Evolutionary conservation across 257 asterid genomes (phyloP).

Genomic region (Mentha longifolia): DNA sequence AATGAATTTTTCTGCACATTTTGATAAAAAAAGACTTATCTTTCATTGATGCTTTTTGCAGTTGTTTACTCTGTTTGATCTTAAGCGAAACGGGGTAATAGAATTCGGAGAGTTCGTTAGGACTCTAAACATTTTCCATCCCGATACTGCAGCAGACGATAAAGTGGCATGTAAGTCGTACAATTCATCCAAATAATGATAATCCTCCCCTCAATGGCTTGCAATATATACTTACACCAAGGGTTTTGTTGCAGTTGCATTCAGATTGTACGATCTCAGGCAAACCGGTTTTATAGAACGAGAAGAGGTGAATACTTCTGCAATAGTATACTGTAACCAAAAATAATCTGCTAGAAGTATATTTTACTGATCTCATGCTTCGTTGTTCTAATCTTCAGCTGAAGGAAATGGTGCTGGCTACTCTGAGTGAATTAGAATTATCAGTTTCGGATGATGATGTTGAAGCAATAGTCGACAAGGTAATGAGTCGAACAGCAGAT

Average conservation of each 20-base stretch:
- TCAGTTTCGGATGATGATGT: conserved; percentile 53
- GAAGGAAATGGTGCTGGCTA: conserved; percentile 68
- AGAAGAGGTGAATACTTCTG: conserved; percentile 54
- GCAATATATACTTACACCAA: conserved; percentile 21
- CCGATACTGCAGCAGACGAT: conserved; percentile 53
- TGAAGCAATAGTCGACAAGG: conserved; percentile 72
- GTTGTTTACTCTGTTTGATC: conserved; percentile 79
- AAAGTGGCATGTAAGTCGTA: conserved; percentile 53
- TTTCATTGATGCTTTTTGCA: conserved; percentile 35
- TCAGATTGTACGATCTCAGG: conserved; percentile 62
- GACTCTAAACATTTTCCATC: conserved; percentile 66
- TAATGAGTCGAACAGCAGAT: conserved; percentile 14
- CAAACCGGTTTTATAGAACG: conserved; percentile 69
- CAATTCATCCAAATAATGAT: neutral
- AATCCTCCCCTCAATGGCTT: no score
- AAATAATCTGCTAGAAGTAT: neutral
- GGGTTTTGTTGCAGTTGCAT: conserved; percentile 61
- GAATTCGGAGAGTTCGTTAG: conserved; percentile 83
- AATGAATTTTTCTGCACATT: neutral
- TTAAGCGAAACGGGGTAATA: conserved; percentile 65
- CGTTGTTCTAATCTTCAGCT: conserved; percentile 43
- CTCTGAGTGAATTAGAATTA: conserved; percentile 57
- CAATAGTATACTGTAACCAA: neutral
- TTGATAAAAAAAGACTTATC: neutral
- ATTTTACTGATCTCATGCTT: neutral